These are phyloP conservation scores for Colletotrichum cuscutae DNA, from an alignment of 2,329 filamentous ascomycete genomes.

Conservation along the genomic window DNA sequence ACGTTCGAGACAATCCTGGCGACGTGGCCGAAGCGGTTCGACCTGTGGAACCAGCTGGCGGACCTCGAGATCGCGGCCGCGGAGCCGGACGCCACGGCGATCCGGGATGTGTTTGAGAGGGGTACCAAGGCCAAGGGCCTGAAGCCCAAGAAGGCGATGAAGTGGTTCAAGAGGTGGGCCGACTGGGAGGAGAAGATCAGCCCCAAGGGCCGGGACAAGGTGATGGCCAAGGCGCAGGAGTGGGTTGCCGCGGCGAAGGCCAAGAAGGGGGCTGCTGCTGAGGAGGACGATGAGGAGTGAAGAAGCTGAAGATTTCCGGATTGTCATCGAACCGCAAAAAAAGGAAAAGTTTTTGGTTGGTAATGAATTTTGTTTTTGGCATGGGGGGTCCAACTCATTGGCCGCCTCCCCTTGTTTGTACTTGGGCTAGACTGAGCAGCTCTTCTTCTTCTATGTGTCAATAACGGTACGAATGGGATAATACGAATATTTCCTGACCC, in stretches of 20 bases:
- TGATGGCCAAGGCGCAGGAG: slow-evolving; percentile 76
- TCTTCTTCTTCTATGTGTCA: slow-evolving; percentile 15
- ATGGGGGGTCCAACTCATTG: slow-evolving; percentile 2
- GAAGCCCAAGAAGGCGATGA: slow-evolving; percentile 84
- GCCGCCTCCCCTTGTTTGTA: slow-evolving; percentile 1
- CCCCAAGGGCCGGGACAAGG: slow-evolving; percentile 71
- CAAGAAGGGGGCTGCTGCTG: slow-evolving; percentile 52
- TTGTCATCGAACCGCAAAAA: not conserved
- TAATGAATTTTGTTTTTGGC: slow-evolving; percentile 9
- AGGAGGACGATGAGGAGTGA: slow-evolving; percentile 47
- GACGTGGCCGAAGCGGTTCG: slow-evolving; percentile 87
- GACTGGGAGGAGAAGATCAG: slow-evolving; percentile 78
- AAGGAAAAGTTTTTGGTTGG: slow-evolving; percentile 24
- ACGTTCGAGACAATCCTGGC: slow-evolving; percentile 90
- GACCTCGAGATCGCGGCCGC: slow-evolving; percentile 81
- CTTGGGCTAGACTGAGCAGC: slow-evolving; percentile 12
- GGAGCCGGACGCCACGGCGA: slow-evolving; percentile 63
- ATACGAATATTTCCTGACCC: slow-evolving; percentile 8
- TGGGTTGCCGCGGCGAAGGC: slow-evolving; percentile 69
- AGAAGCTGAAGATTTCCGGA: slow-evolving; percentile 38
- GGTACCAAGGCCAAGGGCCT: slow-evolving; percentile 75
- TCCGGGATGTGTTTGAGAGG: slow-evolving; percentile 85
- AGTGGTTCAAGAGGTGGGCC: slow-evolving; percentile 92
- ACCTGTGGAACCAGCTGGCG: slow-evolving; percentile 92
- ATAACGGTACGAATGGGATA: slow-evolving; percentile 15